Evolutionary conservation across 2,329 filamentous ascomycete species (phyloP).

Genomic region (Esteya vermicola): DNA sequence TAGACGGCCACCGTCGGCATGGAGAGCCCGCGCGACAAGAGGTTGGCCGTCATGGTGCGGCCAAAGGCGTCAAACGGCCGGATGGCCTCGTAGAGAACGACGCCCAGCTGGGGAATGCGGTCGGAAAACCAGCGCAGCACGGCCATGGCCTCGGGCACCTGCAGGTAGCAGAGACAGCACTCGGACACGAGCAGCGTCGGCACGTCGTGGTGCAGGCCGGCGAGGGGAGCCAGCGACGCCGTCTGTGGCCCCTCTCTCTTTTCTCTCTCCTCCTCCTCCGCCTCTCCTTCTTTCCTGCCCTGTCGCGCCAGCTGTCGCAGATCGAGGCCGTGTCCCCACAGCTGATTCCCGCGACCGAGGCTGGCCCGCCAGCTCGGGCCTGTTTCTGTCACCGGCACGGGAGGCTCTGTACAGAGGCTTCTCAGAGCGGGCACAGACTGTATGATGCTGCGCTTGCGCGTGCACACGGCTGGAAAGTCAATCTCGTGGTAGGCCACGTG

Average conservation of each 20-base stretch:
- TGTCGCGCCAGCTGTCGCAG: constrained; percentile 43
- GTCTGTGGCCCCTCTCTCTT: too few species aligned
- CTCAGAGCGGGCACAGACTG: constrained; percentile 30
- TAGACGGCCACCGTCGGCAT: constrained; percentile 73
- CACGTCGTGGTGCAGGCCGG: constrained; percentile 36
- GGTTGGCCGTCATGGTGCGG: constrained; percentile 80
- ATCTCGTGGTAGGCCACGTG: constrained; percentile 75
- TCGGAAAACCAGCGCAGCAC: constrained; percentile 53
- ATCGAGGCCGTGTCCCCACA: constrained; percentile 53
- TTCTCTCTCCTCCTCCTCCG: too few species aligned
- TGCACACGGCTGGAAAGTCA: constrained; percentile 68
- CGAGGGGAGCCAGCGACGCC: constrained; percentile 12
- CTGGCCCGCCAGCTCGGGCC: constrained; percentile 25
- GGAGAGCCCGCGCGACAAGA: constrained; percentile 65
- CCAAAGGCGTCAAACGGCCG: constrained; percentile 76
- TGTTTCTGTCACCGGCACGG: constrained; percentile 1
- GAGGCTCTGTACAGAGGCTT: constrained; percentile 22
- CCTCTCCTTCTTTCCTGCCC: too few species aligned
- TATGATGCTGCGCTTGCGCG: constrained; percentile 45
- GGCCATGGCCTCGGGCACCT: constrained; percentile 44
- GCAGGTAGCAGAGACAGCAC: constrained; percentile 87
- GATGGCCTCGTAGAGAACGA: constrained; percentile 83
- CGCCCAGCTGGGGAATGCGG: constrained; percentile 28
- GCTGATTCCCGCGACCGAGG: constrained; percentile 24
- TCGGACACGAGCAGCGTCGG: constrained; percentile 86